These are phyloP conservation scores for Sorghum bicolor DNA, from an alignment of 176 grass and related monocot species.

Conservation along the genomic window DNA sequence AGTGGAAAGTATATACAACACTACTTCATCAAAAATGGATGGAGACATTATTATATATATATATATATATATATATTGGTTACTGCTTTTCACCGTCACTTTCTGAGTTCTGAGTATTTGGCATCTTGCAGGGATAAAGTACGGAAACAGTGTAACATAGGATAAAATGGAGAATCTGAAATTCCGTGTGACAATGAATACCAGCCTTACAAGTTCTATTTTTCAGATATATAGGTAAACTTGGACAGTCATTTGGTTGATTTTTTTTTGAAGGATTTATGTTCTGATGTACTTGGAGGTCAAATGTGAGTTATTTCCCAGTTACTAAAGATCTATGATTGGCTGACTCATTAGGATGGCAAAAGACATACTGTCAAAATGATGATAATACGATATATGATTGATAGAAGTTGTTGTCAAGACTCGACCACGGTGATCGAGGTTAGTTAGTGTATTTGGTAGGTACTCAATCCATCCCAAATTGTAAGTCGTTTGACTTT, in stretches of 20 bases:
- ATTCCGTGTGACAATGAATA: too few species aligned
- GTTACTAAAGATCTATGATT: background rate
- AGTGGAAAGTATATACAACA: background rate
- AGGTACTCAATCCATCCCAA: too few species aligned
- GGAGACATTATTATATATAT: conserved; percentile 8
- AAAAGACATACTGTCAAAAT: background rate
- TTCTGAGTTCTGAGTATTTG: conserved; percentile 24
- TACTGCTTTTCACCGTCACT: conserved; percentile 19
- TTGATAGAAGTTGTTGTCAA: background rate
- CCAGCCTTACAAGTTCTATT: background rate
- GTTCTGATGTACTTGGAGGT: background rate
- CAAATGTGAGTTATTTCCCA: background rate
- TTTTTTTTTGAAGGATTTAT: background rate
- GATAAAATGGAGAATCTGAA: background rate
- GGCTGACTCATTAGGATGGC: background rate
- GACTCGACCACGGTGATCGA: conserved; percentile 2
- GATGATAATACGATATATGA: background rate
- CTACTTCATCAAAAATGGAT: background rate
- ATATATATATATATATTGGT: conserved; percentile 10
- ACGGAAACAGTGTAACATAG: background rate
- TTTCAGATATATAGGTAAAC: background rate
- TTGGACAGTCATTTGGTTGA: background rate
- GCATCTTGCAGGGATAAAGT: conserved; percentile 2
- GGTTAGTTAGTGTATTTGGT: conserved; percentile 9
- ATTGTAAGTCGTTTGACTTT: too few species aligned